These are phyloP conservation scores for Protoeuglena noctilucae DNA, from an alignment of 139 green algal species.

Conservation along the genomic window DNA sequence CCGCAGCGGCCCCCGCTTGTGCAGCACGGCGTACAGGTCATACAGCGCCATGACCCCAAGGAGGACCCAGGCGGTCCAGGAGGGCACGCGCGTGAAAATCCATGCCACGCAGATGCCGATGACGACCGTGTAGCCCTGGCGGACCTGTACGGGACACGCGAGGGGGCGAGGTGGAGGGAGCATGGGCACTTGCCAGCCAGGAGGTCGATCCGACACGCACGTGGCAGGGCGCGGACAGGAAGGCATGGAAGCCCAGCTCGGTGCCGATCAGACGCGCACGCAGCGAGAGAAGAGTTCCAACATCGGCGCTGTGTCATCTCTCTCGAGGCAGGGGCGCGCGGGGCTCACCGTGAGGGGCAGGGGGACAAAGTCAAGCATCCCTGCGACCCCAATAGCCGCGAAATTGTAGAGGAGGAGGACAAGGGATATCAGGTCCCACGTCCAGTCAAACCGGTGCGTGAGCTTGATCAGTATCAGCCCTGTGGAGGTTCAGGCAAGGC, in stretches of 20 bases:
- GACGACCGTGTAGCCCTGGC: constrained; percentile 72
- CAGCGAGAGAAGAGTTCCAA: background rate
- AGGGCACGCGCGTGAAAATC: constrained; percentile 86
- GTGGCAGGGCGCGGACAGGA: background rate
- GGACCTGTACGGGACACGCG: constrained; percentile 75
- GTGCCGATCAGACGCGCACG: background rate
- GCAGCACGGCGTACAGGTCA: constrained; percentile 83
- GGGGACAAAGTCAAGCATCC: background rate
- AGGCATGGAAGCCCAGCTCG: background rate
- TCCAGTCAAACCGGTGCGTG: constrained; percentile 30
- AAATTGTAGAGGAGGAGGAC: constrained; percentile 80
- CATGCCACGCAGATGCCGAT: constrained; percentile 70
- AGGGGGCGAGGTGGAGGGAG: constrained; percentile 61
- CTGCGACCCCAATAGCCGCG: constrained; percentile 28
- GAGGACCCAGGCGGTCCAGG: constrained; percentile 94
- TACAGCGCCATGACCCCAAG: constrained; percentile 86
- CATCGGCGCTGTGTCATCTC: background rate
- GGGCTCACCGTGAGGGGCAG: background rate
- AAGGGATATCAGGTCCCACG: constrained; percentile 70
- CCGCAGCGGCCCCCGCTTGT: constrained; percentile 65
- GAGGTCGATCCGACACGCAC: background rate
- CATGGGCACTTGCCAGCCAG: background rate
- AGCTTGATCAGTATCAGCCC: constrained; percentile 12
- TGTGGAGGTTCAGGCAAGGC: no score
- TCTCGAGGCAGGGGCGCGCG: background rate